These are phyloP conservation scores for Aleurites moluccanus DNA, from an alignment of 441 rosid species.

Conservation along the genomic window DNA sequence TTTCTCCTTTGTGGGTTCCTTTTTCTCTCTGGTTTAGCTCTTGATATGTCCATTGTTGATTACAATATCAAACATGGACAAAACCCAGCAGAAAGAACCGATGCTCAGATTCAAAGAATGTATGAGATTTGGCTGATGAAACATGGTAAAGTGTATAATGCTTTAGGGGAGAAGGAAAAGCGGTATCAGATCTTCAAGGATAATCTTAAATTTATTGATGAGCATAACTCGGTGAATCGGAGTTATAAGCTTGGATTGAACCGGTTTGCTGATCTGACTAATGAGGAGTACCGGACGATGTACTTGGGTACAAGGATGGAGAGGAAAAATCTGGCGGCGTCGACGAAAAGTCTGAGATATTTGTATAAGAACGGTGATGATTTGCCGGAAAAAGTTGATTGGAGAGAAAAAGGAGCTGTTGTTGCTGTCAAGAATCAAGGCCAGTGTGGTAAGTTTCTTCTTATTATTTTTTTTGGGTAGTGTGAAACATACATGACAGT, in stretches of 20 bases:
- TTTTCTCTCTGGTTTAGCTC: conserved; percentile 41
- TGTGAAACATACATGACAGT: no score
- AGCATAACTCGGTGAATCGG: conserved; percentile 56
- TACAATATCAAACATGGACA: conserved; percentile 53
- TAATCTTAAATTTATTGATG: conserved; percentile 69
- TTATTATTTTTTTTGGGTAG: background rate
- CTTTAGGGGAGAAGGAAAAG: conserved; percentile 64
- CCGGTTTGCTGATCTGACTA: conserved; percentile 84
- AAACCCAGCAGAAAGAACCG: conserved; percentile 39
- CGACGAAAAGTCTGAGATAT: conserved; percentile 45
- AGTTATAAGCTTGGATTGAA: conserved; percentile 65
- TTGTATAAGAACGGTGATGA: conserved; percentile 49
- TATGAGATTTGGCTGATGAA: conserved; percentile 71
- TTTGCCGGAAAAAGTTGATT: conserved; percentile 73
- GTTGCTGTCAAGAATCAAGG: conserved; percentile 81
- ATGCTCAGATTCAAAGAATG: conserved; percentile 50
- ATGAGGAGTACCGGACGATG: conserved; percentile 72
- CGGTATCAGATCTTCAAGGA: conserved; percentile 83
- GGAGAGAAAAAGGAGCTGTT: conserved; percentile 85
- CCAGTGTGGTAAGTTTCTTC: conserved; percentile 56
- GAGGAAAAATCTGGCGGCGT: conserved; percentile 24
- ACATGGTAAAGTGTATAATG: conserved; percentile 67
- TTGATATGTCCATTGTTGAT: conserved; percentile 71
- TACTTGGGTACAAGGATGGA: conserved; percentile 50
- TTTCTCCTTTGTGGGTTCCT: conserved; percentile 28